A percentile compares a stretch with the other conserved stretches of the same genome.
phyloP scores from a whole-genome alignment of 2,329 filamentous ascomycete species.

The Fusarium multiceps region DNA sequence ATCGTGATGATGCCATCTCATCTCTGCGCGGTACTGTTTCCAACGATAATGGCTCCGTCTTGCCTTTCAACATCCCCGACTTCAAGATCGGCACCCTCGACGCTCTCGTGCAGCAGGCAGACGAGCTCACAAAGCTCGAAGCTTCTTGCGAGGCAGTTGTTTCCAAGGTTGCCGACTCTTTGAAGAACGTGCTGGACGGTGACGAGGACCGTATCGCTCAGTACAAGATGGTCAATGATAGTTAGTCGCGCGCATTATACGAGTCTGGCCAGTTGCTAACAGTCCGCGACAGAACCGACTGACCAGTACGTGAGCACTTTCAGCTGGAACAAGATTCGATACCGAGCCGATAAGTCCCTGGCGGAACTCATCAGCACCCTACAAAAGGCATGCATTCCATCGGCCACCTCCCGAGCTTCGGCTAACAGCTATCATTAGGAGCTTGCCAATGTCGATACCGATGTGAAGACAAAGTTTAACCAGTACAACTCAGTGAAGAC shows the following conservation, averaged over 20 bases:
- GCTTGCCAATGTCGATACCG: conserved; percentile 90
- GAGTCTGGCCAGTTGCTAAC: conserved; percentile 40
- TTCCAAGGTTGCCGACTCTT: conserved; percentile 85
- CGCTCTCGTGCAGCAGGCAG: conserved; percentile 93
- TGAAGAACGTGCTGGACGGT: conserved; percentile 84
- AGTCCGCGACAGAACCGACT: conserved; percentile 77
- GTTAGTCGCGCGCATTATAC: conserved; percentile 62
- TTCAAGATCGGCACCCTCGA: conserved; percentile 99
- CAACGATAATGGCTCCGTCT: conserved; percentile 78
- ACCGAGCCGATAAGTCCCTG: conserved; percentile 90
- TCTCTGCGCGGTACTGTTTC: conserved; percentile 78
- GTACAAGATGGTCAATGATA: conserved; percentile 95
- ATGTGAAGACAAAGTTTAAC: conserved; percentile 92
- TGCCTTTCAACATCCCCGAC: conserved; percentile 84
- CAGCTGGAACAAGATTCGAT: conserved; percentile 97
- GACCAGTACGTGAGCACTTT: conserved; percentile 92
- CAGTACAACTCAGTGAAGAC: conserved; percentile 95
- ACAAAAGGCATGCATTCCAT: conserved; percentile 73
- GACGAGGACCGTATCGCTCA: conserved; percentile 84
- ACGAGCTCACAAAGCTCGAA: conserved; percentile 92
- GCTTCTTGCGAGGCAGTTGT: conserved; percentile 83
- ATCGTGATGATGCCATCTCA: conserved; percentile 83
- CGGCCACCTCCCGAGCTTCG: background rate
- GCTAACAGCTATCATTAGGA: conserved; percentile 66
- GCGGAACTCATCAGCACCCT: conserved; percentile 87